phyloP scores from a whole-genome alignment of 148 eudicot species.

The Camellia sinensis region DNA sequence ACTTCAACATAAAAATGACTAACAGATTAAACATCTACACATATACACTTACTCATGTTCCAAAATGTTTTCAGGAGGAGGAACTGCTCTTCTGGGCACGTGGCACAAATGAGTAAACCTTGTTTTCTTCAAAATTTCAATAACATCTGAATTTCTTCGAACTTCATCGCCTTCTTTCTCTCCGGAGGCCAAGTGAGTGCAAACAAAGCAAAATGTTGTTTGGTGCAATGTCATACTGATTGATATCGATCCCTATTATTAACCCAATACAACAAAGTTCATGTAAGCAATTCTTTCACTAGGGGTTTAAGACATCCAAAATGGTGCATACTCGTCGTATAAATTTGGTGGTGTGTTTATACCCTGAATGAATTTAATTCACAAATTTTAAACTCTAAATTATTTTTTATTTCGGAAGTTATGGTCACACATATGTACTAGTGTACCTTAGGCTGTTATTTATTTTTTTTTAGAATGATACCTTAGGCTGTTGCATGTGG shows the following conservation, averaged over 20 bases:
- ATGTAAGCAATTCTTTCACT: background rate
- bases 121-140: constrained; percentile 53
- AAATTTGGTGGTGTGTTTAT: too few relatives aligned
- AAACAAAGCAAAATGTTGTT: constrained; percentile 58
- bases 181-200: constrained; percentile 76
- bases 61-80: constrained; percentile 45
- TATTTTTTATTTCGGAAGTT: too few relatives aligned
- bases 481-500: too few relatives aligned
- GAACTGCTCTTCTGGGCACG: constrained; percentile 16
- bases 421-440: too few relatives aligned
- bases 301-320: background rate
- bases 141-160: constrained; percentile 56
- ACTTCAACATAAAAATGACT: too few relatives aligned
- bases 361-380: too few relatives aligned
- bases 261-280: background rate
- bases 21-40: background rate
- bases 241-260: constrained; percentile 57
- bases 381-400: too few relatives aligned
- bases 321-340: too few relatives aligned
- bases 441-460: too few relatives aligned
- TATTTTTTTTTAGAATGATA: too few relatives aligned
- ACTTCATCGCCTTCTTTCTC: constrained; percentile 57
- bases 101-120: constrained; percentile 39
- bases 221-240: constrained; percentile 60
- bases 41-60: constrained; percentile 52